Evolutionary conservation across 2,329 filamentous ascomycete genomes (phyloP).

Genomic region (Lecanicillium sp.): DNA sequence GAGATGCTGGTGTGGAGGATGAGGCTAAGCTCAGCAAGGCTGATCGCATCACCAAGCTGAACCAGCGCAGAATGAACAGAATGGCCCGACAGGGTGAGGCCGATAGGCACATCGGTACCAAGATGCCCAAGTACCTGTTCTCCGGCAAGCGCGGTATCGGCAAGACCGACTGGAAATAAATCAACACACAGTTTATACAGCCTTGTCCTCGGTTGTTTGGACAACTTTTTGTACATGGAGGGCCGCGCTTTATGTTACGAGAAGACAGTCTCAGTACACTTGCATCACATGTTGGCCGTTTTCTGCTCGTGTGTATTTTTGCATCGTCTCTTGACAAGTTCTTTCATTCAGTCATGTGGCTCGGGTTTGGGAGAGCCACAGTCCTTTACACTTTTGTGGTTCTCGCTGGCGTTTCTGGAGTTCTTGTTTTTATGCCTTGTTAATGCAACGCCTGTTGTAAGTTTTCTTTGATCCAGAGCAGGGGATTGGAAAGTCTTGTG

Average conservation of each 20-base stretch:
- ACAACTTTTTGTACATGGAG: too few relatives aligned
- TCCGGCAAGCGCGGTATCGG: constrained; percentile 90
- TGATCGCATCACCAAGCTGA: constrained; percentile 78
- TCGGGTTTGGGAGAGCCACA: background rate
- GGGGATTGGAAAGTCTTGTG: background rate
- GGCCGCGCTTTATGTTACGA: too few relatives aligned
- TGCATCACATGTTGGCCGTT: constrained; percentile 11
- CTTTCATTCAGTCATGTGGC: background rate
- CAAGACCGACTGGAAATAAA: constrained; percentile 70
- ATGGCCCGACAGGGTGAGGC: constrained; percentile 96
- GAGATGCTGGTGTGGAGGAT: constrained; percentile 70
- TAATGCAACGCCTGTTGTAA: background rate
- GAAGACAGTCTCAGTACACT: too few relatives aligned
- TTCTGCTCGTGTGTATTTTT: constrained; percentile 5
- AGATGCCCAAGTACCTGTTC: constrained; percentile 84
- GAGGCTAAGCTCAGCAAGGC: constrained; percentile 66
- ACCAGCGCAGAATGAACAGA: constrained; percentile 97
- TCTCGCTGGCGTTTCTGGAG: constrained; percentile 10
- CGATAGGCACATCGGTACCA: constrained; percentile 79
- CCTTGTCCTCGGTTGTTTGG: background rate
- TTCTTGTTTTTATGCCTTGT: constrained; percentile 21
- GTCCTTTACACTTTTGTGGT: background rate
- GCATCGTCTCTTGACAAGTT: background rate
- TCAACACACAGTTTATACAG: background rate
- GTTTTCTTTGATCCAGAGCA: constrained; percentile 15